Conservation (phyloP, 2,329 filamentous ascomycete genomes). For the Teratosphaeria pseudoeucalypti region DNA sequence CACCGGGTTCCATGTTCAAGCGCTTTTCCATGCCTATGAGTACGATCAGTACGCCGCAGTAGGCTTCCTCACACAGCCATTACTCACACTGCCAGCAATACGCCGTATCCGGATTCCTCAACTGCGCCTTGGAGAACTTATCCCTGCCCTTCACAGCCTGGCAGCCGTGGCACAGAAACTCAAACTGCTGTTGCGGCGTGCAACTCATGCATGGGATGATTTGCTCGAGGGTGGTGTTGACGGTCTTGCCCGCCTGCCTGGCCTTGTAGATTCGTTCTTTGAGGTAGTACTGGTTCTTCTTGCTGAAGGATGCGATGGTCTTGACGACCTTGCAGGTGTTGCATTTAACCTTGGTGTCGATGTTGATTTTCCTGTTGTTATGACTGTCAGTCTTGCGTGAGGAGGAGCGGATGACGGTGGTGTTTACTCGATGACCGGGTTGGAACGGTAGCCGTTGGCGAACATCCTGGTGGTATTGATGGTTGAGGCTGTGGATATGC, state of each 20-base stretch:
- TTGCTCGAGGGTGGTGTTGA: conserved; percentile 3
- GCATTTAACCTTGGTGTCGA: conserved; percentile 10
- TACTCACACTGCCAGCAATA: conserved; percentile 7
- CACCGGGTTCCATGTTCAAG: conserved; percentile 11
- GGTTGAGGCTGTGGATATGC: not conserved
- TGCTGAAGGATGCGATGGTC: conserved; percentile 3
- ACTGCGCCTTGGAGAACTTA: conserved; percentile 17
- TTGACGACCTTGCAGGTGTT: conserved; percentile 8
- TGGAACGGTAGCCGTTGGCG: not conserved
- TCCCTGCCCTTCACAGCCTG: conserved; percentile 13
- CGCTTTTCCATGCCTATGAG: conserved; percentile 9
- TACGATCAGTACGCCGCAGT: not conserved
- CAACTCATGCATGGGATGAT: conserved; percentile 15
- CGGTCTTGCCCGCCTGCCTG: not conserved
- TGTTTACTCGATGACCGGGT: not conserved
- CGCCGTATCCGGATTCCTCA: conserved; percentile 13
- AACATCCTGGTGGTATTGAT: not conserved
- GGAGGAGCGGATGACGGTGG: not conserved
- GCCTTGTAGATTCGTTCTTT: conserved; percentile 2
- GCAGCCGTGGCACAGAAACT: conserved; percentile 18
- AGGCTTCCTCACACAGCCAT: not conserved
- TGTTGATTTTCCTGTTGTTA: not conserved
- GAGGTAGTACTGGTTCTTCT: conserved; percentile 8
- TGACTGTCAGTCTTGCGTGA: not conserved
- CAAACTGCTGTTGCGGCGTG: conserved; percentile 9